A percentile compares a stretch with the other conserved stretches of the same genome.
phyloP scores from a whole-genome alignment of 164 flowering plant species.

The Stephania yunnanensis region DNA sequence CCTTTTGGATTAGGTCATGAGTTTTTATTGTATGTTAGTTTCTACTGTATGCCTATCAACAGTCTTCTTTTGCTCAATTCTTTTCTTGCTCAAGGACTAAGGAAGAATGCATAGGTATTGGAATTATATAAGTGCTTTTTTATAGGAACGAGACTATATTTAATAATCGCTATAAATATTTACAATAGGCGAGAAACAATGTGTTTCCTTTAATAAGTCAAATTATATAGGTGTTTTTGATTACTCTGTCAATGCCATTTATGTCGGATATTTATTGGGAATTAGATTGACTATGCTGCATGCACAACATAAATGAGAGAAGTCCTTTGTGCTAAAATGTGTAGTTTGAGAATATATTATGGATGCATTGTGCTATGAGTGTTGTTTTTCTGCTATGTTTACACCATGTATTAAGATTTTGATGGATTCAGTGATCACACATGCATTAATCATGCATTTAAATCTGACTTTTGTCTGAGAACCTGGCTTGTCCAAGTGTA shows the following conservation, averaged over 20 bases:
- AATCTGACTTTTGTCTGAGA: slow-evolving; percentile 5
- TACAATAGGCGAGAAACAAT: too few relatives aligned
- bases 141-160: too few relatives aligned
- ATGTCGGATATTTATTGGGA: background rate
- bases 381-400: background rate
- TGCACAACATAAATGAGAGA: background rate
- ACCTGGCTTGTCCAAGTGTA: slow-evolving; percentile 18
- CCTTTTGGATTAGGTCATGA: background rate
- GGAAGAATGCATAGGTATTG: background rate
- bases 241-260: background rate
- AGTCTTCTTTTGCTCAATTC: background rate
- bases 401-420: background rate
- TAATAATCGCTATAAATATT: too few relatives aligned
- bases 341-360: background rate
- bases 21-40: background rate
- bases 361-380: background rate
- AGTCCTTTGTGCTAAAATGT: too few relatives aligned
- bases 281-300: background rate
- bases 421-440: background rate
- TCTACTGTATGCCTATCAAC: background rate
- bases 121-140: background rate
- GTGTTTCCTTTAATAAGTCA: too few relatives aligned
- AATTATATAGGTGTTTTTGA: background rate
- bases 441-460: background rate
- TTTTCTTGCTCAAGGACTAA: background rate